Evolutionary conservation across 225 moss, liverwort and hornwort genomes (phyloP), one percentile per base, ranked within the genome.

Genomic region (Polytrichum formosum): DNA sequence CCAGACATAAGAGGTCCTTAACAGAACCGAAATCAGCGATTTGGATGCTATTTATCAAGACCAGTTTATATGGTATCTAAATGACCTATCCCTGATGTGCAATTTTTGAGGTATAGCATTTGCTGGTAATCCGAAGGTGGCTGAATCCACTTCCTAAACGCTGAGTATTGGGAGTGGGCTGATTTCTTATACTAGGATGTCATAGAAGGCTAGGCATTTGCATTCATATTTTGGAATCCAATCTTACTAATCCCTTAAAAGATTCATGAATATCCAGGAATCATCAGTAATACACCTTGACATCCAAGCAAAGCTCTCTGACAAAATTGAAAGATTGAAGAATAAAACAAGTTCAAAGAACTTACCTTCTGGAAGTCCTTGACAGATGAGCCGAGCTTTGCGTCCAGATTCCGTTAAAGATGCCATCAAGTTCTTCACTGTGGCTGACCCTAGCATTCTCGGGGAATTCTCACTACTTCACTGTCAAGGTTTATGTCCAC

Each of bases 351-450:
- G 7, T 61, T 61, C 21, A 26, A 21, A 64, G 61, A 1, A 77
- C 84, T 81, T 74, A 96, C 96, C 77, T 74, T 92, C 89, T 61
- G 93, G 81, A 19, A 92, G 71, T 29, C 97, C 94, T 82, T 94
- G 94, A 70, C 92, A 94, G 74, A 98, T 86, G 63, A 94, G 90
- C 69, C 97, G 89, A 72, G 84, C 90, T 75, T 84, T 82, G 56
- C 92, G 92, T 74, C 97, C 97, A 75, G 85, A 91, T 79, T 88
- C 86, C 78, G 84, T 88, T 58, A 94, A 78, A 69, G 97, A 94
- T 75, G 82, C 80, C 55, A 85, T 84, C 72, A 98, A 68, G 64
- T 70, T 78, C 76, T 77, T 91, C 65, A 90, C 70, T 6, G 90
- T 73, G 58, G 79, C 80, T 74, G 97, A 94, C 58, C 94, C 91